These are phyloP conservation scores for Pseudotulostoma volvatum DNA, from an alignment of 495 filamentous ascomycete species.

Conservation along the genomic window DNA sequence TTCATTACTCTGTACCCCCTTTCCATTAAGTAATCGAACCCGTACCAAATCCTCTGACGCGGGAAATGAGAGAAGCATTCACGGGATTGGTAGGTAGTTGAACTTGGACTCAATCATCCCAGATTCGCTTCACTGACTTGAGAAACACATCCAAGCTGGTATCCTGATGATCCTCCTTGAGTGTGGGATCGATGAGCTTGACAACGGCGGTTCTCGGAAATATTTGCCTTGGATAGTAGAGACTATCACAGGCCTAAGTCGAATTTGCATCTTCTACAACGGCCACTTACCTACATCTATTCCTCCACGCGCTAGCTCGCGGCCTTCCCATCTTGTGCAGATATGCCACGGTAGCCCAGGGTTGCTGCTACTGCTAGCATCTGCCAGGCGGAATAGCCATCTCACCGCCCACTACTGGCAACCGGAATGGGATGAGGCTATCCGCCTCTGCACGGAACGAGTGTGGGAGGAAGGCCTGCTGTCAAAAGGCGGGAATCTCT, in stretches of 20 bases:
- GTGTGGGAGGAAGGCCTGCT: constrained; percentile 33
- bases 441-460: constrained; percentile 19
- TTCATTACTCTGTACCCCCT: no score
- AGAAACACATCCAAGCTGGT: constrained; percentile 15
- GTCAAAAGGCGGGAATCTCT: constrained; percentile 31
- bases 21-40: no score
- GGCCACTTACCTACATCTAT: constrained; percentile 28
- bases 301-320: constrained; percentile 9
- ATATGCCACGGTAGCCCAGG: constrained; percentile 32
- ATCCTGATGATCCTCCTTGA: constrained; percentile 29
- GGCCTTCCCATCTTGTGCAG: constrained; percentile 23
- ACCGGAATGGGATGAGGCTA: constrained; percentile 26
- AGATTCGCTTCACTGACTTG: no score
- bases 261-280: constrained; percentile 16
- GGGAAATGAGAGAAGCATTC: neutral
- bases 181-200: constrained; percentile 15
- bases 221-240: constrained; percentile 21
- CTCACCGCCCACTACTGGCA: constrained; percentile 18
- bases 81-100: neutral
- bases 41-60: no score
- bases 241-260: constrained; percentile 25
- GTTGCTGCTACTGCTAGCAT: constrained; percentile 20
- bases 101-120: no score
- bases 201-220: constrained; percentile 5
- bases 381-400: constrained; percentile 14